Percentiles rank a stretch among this genome's conserved stretches.
Conservation (phyloP, 2,329 filamentous ascomycete genomes). For the Teratosphaeriaceae sp. region DNA sequence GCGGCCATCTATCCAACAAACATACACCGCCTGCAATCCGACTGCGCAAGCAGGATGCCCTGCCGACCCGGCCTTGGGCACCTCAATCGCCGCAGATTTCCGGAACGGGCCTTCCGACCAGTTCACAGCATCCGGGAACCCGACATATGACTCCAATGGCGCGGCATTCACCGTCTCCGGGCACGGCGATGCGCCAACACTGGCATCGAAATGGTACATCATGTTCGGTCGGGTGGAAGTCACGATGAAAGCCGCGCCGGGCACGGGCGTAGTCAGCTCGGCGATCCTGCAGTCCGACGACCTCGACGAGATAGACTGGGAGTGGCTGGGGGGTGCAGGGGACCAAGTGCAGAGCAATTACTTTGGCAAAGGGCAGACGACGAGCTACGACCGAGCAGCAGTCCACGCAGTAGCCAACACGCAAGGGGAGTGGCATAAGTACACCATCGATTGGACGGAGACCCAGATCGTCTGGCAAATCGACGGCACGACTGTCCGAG, state of each 20-base stretch:
- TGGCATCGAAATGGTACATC: slow-evolving; percentile 92
- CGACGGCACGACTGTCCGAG: slow-evolving; percentile 68
- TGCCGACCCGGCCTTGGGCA: slow-evolving; percentile 72
- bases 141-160: slow-evolving; percentile 70
- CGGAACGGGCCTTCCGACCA: slow-evolving; percentile 68
- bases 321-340: slow-evolving; percentile 79
- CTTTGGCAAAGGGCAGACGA: slow-evolving; percentile 86
- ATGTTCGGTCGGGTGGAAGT: slow-evolving; percentile 95
- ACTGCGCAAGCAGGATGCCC: slow-evolving; percentile 55
- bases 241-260: slow-evolving; percentile 77
- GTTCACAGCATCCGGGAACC: slow-evolving; percentile 63
- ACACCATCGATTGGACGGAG: slow-evolving; percentile 86
- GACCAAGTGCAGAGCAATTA: slow-evolving; percentile 91
- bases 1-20: slow-evolving; percentile 41
- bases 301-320: slow-evolving; percentile 94
- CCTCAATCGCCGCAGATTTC: slow-evolving; percentile 79
- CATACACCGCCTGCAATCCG: slow-evolving; percentile 52
- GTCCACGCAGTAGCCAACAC: slow-evolving; percentile 65
- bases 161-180: slow-evolving; percentile 72
- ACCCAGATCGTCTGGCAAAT: slow-evolving; percentile 83
- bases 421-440: slow-evolving; percentile 73
- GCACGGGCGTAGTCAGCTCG: slow-evolving; percentile 87
- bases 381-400: slow-evolving; percentile 78
- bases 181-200: slow-evolving; percentile 76
- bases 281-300: slow-evolving; percentile 85